Evolutionary conservation across 192 early-diverging fungal genomes (phyloP).

Genomic region (Allomyces macrogynus): DNA sequence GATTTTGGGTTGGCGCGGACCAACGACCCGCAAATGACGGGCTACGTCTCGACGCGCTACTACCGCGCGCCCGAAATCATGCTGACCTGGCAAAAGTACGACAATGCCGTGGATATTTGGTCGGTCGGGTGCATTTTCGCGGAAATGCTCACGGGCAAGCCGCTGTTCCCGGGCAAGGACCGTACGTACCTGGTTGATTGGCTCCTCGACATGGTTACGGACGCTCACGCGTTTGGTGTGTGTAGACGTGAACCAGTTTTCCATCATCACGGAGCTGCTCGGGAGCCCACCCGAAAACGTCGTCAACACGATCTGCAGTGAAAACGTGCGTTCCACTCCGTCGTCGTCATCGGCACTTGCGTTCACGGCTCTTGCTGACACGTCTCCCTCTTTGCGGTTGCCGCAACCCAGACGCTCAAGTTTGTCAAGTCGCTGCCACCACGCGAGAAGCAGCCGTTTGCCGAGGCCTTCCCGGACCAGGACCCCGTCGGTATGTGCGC

Average conservation of each 20-base stretch:
- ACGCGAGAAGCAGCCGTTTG: conserved; percentile 60
- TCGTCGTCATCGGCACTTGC: too few relatives aligned
- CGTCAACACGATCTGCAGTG: conserved; percentile 76
- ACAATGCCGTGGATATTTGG: conserved; percentile 90
- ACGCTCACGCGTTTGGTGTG: too few relatives aligned
- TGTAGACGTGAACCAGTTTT: conserved; percentile 85
- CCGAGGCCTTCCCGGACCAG: conserved; percentile 53
- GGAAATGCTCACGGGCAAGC: conserved; percentile 90
- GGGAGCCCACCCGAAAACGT: conserved; percentile 85
- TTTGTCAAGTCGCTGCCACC: conserved; percentile 76
- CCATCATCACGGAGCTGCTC: conserved; percentile 77
- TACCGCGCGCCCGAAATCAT: conserved; percentile 98
- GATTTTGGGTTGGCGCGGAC: conserved; percentile 93
- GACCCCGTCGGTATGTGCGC: conserved; percentile 37
- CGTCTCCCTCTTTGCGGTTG: not conserved
- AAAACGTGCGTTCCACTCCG: conserved; percentile 34
- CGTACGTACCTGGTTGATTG: conserved; percentile 44
- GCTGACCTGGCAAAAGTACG: conserved; percentile 94
- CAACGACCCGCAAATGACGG: conserved; percentile 89
- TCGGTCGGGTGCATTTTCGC: conserved; percentile 85
- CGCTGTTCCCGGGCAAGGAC: conserved; percentile 87
- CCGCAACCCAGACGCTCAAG: conserved; percentile 40
- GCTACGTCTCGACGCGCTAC: conserved; percentile 91
- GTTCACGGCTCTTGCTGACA: not conserved
- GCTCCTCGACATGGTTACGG: too few relatives aligned